These are phyloP conservation scores for Pseudogymnoascus sp. DNA, from an alignment of 2,329 filamentous ascomycete species.

Conservation along the genomic window DNA sequence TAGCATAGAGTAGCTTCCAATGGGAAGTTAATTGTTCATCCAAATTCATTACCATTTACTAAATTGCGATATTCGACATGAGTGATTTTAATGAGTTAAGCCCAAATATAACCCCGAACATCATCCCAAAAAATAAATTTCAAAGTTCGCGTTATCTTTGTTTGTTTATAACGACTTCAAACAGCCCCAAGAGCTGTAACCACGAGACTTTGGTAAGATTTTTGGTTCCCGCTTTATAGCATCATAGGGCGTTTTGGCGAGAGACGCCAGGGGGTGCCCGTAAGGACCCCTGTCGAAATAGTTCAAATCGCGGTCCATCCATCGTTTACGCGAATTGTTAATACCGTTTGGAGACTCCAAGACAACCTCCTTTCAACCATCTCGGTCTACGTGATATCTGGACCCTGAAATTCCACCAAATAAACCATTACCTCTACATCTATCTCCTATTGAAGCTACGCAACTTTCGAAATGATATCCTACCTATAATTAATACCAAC, in stretches of 20 bases:
- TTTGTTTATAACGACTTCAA: not conserved
- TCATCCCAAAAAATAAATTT: not conserved
- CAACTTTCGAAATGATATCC: not conserved
- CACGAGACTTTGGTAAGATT: not conserved
- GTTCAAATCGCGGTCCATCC: slow-evolving; percentile 11
- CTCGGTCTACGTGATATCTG: not conserved
- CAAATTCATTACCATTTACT: not conserved
- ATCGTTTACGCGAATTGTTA: slow-evolving; percentile 10
- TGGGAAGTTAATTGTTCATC: not conserved
- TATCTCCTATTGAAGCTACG: not conserved
- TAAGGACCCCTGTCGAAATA: slow-evolving; percentile 10
- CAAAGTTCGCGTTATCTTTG: not conserved
- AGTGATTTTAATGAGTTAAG: not conserved
- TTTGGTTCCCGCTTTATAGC: slow-evolving; percentile 9
- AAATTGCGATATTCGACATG: not conserved
- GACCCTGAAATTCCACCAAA: slow-evolving; percentile 5
- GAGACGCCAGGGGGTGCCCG: slow-evolving; percentile 3
- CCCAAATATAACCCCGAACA: not conserved
- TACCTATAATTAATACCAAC: not conserved
- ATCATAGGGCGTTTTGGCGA: slow-evolving; percentile 5
- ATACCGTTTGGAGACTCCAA: slow-evolving; percentile 4
- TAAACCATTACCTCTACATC: not conserved
- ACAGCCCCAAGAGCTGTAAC: not conserved
- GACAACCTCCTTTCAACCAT: slow-evolving; percentile 7
- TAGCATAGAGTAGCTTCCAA: slow-evolving; percentile 1